A percentile compares a stretch with the other conserved stretches of the same genome.
Conservation (phyloP, 1,139 yeast genomes). For the Geotrichum bryndzae region DNA sequence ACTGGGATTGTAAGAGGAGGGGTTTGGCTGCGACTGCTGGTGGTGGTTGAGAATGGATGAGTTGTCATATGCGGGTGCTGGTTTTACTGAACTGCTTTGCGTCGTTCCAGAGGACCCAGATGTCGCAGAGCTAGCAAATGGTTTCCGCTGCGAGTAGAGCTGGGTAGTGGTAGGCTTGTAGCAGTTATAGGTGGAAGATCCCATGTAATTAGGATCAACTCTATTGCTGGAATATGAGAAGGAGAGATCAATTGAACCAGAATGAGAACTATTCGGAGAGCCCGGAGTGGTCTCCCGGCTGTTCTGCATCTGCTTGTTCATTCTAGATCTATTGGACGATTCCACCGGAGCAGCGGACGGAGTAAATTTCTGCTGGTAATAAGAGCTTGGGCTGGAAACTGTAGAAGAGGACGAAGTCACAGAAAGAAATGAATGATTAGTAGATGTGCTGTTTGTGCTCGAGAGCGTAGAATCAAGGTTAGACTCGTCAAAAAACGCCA, state of each 20-base stretch:
- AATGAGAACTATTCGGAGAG: background rate
- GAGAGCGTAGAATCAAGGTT: conserved; percentile 6
- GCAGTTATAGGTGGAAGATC: conserved; percentile 3
- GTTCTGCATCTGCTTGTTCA: conserved; percentile 1
- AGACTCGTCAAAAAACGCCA: conserved; percentile 3
- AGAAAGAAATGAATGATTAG: background rate
- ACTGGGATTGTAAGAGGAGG: background rate
- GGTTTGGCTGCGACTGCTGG: background rate
- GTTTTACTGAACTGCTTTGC: background rate
- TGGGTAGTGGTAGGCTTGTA: conserved; percentile 4
- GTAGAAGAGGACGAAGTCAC: background rate
- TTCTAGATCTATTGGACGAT: background rate
- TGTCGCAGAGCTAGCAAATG: background rate
- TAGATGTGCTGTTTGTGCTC: background rate
- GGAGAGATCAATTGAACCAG: background rate
- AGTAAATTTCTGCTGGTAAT: background rate
- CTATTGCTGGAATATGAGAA: background rate
- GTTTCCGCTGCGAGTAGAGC: conserved; percentile 1
- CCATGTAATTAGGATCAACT: background rate
- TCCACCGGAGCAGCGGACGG: background rate
- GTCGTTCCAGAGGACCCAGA: background rate
- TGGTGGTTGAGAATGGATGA: conserved; percentile 11
- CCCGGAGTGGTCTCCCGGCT: background rate
- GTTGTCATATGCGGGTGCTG: conserved; percentile 3
- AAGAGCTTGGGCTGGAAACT: background rate